Evolutionary conservation across 768 basidiomycete species (phyloP).

Genomic region (Psilocybe cubensis): DNA sequence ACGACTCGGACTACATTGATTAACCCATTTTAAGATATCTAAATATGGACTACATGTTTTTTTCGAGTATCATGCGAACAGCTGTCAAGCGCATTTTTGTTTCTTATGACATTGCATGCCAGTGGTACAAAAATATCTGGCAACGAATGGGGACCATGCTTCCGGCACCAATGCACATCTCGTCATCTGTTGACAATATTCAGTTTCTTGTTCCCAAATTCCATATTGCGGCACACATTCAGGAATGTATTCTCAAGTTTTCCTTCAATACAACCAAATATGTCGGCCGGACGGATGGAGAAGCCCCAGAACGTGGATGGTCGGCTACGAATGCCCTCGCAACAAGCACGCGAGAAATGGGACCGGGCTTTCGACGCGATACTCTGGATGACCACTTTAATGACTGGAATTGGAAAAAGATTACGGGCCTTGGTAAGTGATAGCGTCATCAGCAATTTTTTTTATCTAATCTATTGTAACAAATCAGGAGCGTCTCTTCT

Average conservation of each 20-base stretch:
- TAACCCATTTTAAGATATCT: constrained; percentile 15
- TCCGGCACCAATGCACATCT: neutral
- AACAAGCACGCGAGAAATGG: constrained; percentile 43
- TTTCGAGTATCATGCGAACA: constrained; percentile 18
- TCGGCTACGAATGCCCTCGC: constrained; percentile 30
- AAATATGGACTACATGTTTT: constrained; percentile 32
- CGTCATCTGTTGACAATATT: neutral
- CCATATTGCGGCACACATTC: constrained; percentile 26
- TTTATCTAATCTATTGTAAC: neutral
- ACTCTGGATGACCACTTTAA: constrained; percentile 39
- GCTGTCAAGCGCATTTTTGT: constrained; percentile 10
- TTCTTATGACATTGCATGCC: constrained; percentile 29
- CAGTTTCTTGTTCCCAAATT: constrained; percentile 29
- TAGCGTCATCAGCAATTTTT: neutral
- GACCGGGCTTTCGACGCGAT: constrained; percentile 24
- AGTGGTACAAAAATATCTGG: constrained; percentile 20
- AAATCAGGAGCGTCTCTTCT: constrained; percentile 12
- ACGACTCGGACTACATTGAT: neutral
- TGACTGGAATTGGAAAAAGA: constrained; percentile 39
- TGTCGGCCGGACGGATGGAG: constrained; percentile 40
- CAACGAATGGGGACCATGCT: constrained; percentile 15
- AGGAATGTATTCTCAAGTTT: constrained; percentile 3
- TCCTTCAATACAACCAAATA: constrained; percentile 26
- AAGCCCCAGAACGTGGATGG: constrained; percentile 36
- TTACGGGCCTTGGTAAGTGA: constrained; percentile 23